These are phyloP conservation scores for Pyrenophora tritici-repentis DNA, from an alignment of 2,329 filamentous ascomycete genomes.

Conservation along the genomic window DNA sequence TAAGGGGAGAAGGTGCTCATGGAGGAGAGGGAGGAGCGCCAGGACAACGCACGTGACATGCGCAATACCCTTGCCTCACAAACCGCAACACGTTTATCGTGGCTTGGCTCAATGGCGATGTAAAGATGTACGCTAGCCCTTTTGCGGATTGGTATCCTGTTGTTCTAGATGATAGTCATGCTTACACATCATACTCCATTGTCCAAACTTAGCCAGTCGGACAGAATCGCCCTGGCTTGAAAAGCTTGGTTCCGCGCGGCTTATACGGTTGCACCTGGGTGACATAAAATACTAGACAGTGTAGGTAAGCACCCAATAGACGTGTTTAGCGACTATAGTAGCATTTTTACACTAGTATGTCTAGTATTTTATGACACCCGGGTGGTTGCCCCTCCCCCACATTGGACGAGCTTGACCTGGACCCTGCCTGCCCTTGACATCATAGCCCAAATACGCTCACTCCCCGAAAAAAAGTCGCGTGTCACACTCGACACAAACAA, in stretches of 20 bases:
- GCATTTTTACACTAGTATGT: no score
- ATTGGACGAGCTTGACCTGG: slow-evolving; percentile 9
- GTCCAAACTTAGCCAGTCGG: slow-evolving; percentile 4
- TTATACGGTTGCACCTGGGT: slow-evolving; percentile 17
- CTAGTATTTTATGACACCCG: no score
- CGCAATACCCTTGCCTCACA: no score
- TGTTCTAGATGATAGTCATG: background rate
- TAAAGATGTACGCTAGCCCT: no score
- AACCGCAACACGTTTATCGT: no score
- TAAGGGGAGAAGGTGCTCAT: no score
- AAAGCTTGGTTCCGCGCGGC: slow-evolving; percentile 7
- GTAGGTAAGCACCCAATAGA: no score
- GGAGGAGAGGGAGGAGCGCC: no score
- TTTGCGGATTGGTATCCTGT: background rate
- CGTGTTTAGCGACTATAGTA: no score
- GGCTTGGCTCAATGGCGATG: no score
- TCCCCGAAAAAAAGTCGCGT: background rate
- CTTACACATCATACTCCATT: slow-evolving; percentile 1
- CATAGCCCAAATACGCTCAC: background rate
- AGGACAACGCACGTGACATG: no score
- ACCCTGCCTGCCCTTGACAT: slow-evolving; percentile 5
- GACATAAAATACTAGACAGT: no score
- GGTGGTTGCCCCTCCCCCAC: slow-evolving; percentile 34
- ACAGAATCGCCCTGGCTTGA: background rate
- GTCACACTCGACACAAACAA: background rate